Evolutionary conservation across 306 rosid species (phyloP).

Genomic region (Vigna trinervia): DNA sequence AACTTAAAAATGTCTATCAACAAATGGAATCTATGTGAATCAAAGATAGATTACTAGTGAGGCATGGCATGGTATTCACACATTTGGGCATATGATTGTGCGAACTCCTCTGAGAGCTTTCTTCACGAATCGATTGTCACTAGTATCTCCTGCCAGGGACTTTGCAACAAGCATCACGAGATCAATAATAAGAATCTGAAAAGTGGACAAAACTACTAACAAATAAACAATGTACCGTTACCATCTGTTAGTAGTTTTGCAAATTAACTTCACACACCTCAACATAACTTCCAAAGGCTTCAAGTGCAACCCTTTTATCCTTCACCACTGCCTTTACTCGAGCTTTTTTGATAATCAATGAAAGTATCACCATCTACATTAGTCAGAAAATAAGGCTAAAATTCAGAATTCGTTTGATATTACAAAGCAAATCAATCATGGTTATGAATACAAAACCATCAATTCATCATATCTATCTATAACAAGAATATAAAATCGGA

Average conservation of each 20-base stretch:
- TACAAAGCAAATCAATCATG: constrained; percentile 39
- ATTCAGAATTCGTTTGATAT: constrained; percentile 39
- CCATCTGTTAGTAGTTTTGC: constrained; percentile 15
- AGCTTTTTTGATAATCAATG: constrained; percentile 80
- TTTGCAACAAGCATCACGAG: constrained; percentile 46
- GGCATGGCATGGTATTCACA: constrained; percentile 50
- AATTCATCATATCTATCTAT: background rate
- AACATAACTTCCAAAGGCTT: constrained; percentile 92
- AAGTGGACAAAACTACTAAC: constrained; percentile 15
- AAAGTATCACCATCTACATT: constrained; percentile 88
- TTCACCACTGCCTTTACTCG: constrained; percentile 85
- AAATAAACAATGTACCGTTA: constrained; percentile 20
- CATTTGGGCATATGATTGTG: constrained; percentile 88
- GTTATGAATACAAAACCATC: constrained; percentile 13
- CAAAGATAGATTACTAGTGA: constrained; percentile 7
- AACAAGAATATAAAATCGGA: constrained; percentile 1
- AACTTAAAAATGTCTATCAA: background rate
- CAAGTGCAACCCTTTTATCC: constrained; percentile 87
- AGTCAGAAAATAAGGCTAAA: constrained; percentile 52
- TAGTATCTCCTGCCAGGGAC: constrained; percentile 78
- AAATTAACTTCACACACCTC: constrained; percentile 64
- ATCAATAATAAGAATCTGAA: constrained; percentile 40
- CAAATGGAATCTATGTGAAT: background rate
- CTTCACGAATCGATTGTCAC: constrained; percentile 68
- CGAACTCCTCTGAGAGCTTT: constrained; percentile 82